Conservation (phyloP, 768 basidiomycete species). For the Xerocomellus dryophilus region DNA sequence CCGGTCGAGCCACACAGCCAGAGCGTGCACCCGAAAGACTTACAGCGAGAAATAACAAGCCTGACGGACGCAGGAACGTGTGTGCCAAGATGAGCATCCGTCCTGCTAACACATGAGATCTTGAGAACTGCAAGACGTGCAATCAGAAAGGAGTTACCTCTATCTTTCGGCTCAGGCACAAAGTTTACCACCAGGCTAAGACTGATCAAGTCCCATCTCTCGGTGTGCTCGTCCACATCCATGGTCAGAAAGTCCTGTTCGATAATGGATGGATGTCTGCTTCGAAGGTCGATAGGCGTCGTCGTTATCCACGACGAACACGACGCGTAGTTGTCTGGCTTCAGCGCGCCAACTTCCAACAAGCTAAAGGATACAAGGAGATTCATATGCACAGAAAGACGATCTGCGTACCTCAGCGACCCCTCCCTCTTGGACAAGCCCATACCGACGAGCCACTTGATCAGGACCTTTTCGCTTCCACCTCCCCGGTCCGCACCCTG, state of each 20-base stretch:
- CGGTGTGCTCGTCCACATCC: slow-evolving; percentile 46
- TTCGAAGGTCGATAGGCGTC: slow-evolving; percentile 78
- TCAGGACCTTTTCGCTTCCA: slow-evolving; percentile 78
- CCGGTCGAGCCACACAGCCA: slow-evolving; percentile 8
- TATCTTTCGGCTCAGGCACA: slow-evolving; percentile 65
- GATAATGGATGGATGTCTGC: slow-evolving; percentile 75
- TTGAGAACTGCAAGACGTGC: background rate
- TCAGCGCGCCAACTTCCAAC: slow-evolving; percentile 86
- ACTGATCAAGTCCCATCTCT: slow-evolving; percentile 75
- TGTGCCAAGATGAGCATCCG: slow-evolving; percentile 67
- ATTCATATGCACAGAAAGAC: slow-evolving; percentile 1
- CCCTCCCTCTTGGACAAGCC: slow-evolving; percentile 28
- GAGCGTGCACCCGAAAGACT: slow-evolving; percentile 25
- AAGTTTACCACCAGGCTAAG: slow-evolving; percentile 91
- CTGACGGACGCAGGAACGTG: slow-evolving; percentile 49
- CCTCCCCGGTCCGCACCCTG: slow-evolving; percentile 83
- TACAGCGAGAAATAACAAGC: slow-evolving; percentile 70
- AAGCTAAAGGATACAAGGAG: slow-evolving; percentile 43
- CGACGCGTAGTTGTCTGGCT: slow-evolving; percentile 72
- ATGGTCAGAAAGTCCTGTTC: slow-evolving; percentile 84
- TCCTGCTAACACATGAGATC: slow-evolving; percentile 41
- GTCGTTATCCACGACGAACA: slow-evolving; percentile 70
- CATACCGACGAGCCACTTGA: slow-evolving; percentile 69
- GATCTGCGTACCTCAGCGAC: slow-evolving; percentile 32
- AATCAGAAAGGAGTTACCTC: slow-evolving; percentile 51